phyloP scores from a whole-genome alignment of 768 basidiomycete species.

The Mycena vitilis region DNA sequence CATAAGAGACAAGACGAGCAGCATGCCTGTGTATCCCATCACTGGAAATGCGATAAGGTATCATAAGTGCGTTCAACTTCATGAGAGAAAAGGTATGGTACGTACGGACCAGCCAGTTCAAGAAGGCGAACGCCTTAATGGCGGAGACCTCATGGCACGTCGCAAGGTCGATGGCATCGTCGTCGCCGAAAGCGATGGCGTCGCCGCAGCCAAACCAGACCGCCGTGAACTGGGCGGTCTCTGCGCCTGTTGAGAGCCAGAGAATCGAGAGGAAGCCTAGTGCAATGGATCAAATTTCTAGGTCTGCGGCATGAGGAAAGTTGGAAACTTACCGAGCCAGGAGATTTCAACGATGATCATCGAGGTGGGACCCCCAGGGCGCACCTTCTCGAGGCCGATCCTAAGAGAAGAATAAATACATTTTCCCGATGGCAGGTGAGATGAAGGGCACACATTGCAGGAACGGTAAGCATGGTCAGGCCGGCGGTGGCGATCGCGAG shows the following conservation, averaged over 20 bases:
- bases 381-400: slow-evolving; percentile 23
- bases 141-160: slow-evolving; percentile 8
- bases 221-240: neutral
- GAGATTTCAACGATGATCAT: slow-evolving; percentile 26
- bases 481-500: slow-evolving; percentile 26
- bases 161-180: neutral
- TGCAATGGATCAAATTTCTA: neutral
- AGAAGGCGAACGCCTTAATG: slow-evolving; percentile 17
- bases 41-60: neutral
- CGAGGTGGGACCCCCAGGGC: slow-evolving; percentile 26
- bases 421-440: too few species aligned
- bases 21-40: slow-evolving; percentile 9
- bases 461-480: slow-evolving; percentile 17
- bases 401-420: neutral
- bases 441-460: slow-evolving; percentile 13
- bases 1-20: slow-evolving; percentile 11
- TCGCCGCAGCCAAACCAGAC: neutral
- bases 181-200: neutral
- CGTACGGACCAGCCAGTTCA: slow-evolving; percentile 26
- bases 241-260: slow-evolving; percentile 16
- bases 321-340: slow-evolving; percentile 16
- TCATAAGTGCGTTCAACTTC: too few species aligned
- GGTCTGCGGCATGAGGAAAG: neutral
- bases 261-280: slow-evolving; percentile 14
- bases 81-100: neutral